Percentiles rank a stretch among this genome's conserved stretches.
These are phyloP conservation scores for Cornus suecica DNA, from an alignment of 148 eudicot genomes.

Conservation along the genomic window DNA sequence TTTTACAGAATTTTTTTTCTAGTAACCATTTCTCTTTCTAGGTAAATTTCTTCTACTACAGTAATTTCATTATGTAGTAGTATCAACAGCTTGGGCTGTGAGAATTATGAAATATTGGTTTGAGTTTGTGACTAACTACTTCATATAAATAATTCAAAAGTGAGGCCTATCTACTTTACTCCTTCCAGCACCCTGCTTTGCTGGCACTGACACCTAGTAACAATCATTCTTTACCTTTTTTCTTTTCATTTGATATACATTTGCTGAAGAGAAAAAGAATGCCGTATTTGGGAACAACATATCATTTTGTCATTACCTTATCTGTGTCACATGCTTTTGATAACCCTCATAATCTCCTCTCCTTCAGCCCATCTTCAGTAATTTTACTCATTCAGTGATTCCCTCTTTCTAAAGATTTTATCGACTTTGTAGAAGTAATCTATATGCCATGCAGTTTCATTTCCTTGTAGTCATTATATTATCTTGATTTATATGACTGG, in stretches of 20 bases:
- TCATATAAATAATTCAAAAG: background rate
- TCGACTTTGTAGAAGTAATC: background rate
- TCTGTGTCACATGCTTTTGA: background rate
- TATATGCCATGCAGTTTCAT: background rate
- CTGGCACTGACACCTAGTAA: background rate
- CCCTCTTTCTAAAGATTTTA: background rate
- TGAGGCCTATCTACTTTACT: background rate
- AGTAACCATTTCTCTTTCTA: background rate
- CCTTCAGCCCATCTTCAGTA: background rate
- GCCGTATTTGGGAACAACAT: background rate
- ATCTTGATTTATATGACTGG: background rate
- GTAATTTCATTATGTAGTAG: background rate
- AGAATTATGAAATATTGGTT: background rate
- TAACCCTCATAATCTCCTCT: too few species aligned
- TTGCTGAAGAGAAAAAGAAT: too few species aligned
- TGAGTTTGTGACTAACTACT: too few species aligned
- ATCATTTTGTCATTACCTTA: background rate
- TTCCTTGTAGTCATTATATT: background rate
- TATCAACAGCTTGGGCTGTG: background rate
- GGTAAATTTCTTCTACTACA: background rate
- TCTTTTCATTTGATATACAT: too few species aligned
- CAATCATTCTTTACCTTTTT: background rate
- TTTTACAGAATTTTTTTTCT: background rate
- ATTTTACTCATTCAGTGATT: background rate
- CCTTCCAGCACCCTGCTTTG: background rate